These are phyloP conservation scores for Claviceps digitariae DNA, from an alignment of 2,329 filamentous ascomycete species.

Conservation along the genomic window DNA sequence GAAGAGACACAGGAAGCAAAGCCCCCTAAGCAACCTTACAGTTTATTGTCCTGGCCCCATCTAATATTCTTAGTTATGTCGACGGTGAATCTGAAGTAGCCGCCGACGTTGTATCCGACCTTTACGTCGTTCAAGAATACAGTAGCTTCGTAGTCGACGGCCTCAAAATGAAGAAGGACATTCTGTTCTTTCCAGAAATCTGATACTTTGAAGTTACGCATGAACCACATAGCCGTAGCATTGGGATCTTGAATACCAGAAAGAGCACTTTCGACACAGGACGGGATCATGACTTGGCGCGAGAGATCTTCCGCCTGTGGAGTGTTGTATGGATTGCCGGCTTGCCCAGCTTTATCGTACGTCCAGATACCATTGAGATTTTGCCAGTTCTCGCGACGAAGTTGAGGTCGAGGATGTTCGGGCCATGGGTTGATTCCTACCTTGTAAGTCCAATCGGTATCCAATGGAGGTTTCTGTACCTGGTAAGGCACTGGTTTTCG, in stretches of 20 bases:
- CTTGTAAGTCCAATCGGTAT: conserved; percentile 37
- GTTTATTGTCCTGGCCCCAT: conserved; percentile 33
- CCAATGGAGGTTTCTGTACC: conserved; percentile 26
- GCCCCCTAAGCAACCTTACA: conserved; percentile 25
- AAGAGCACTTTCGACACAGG: conserved; percentile 31
- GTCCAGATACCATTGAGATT: conserved; percentile 47
- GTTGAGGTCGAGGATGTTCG: conserved; percentile 43
- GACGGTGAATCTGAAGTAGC: conserved; percentile 47
- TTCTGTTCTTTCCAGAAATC: conserved; percentile 28
- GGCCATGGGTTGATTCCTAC: conserved; percentile 42
- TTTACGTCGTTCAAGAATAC: conserved; percentile 44
- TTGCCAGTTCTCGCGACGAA: conserved; percentile 39
- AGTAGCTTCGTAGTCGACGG: conserved; percentile 42
- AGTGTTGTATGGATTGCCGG: conserved; percentile 6
- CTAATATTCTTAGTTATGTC: conserved; percentile 38
- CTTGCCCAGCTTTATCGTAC: conserved; percentile 24
- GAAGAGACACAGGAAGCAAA: background rate
- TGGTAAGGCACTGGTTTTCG: conserved; percentile 17
- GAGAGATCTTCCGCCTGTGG: conserved; percentile 15
- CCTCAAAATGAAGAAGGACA: conserved; percentile 42
- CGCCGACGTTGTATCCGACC: conserved; percentile 41
- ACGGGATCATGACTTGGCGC: conserved; percentile 28
- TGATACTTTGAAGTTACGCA: conserved; percentile 37
- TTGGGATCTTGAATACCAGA: conserved; percentile 33
- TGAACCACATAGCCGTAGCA: conserved; percentile 33